Evolutionary conservation across 2,329 filamentous ascomycete genomes (phyloP), one percentile per base, ranked within the genome.

Genomic region (Laburnicola sp.): DNA sequence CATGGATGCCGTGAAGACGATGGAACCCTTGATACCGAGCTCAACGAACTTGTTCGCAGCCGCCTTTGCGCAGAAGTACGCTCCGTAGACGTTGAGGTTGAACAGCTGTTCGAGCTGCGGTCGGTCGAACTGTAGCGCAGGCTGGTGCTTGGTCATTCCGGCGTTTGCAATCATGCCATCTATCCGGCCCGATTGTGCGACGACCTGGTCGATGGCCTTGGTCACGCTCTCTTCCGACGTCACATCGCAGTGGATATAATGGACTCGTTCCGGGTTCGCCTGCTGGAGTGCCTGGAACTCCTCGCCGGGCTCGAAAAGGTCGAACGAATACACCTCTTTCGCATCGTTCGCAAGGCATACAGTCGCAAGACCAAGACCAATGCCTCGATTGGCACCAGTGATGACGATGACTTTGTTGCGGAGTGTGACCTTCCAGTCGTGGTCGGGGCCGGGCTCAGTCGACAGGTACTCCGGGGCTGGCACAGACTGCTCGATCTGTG

Each of bases 141-240:
- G 68, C 63, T 81, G 80, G 55, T 80, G 77, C 58, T 78, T 79
- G 22, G 79, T 82, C 47, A 76, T 71, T 36, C 79, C 79, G 2
- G 79, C 79, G 51, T 81, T 81, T 31, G 74, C 75, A 10, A 82
- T 76, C 69, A 82, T 78, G 9, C 79, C 79, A 51, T 81, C 75
- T n/a, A 81, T 64, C 3, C 70, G 73, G 27, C 78, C 78, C 8
- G 71, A 70, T 46, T 78, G 72, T n/a, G 65, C 65, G 7, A 81
- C 67, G 21, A 81, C 78, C 41, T 73, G 61, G 51, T 81, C 77
- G 1, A 81, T 63, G 2, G 76, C 76, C 10, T 70, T 71, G 0
- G 64, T 74, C 27, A 80, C 74, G 37, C 66, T 78, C 26, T 72
- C 70, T 56, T 81, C 78, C 11, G 76, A 71, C 0, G 79, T 80